Evolutionary conservation across 345 rosid species (phyloP).

Genomic region (Capsella bursapastoris): DNA sequence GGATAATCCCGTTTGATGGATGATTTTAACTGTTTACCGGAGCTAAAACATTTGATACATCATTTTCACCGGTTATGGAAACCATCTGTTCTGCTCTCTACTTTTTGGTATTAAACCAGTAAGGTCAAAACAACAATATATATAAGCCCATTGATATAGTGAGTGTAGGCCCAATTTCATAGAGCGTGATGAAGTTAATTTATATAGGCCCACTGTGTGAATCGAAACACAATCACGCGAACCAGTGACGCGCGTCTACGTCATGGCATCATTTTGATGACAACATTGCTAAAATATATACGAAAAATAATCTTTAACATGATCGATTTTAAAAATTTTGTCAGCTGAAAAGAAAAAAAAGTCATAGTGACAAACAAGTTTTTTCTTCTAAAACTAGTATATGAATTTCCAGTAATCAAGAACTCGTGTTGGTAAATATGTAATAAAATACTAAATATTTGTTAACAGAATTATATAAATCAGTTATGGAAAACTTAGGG

Average conservation of each 20-base stretch:
- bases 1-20: background rate
- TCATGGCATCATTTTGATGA: background rate
- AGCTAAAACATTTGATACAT: background rate
- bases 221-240: conserved; percentile 17
- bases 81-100: background rate
- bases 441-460: too few relatives aligned
- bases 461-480: too few relatives aligned
- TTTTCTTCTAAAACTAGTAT: too few relatives aligned
- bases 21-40: background rate
- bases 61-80: conserved; percentile 26
- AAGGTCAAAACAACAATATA: background rate
- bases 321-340: background rate
- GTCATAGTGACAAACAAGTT: too few relatives aligned
- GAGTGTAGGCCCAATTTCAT: conserved; percentile 7
- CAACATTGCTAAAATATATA: background rate
- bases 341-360: too few relatives aligned
- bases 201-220: conserved; percentile 17
- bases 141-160: conserved; percentile 16
- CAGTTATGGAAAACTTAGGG: too few relatives aligned
- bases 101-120: background rate
- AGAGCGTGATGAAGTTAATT: background rate
- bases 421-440: too few relatives aligned
- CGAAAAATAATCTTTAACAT: background rate
- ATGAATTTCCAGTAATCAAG: too few relatives aligned
- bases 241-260: conserved; percentile 20